Evolutionary conservation across 2,329 filamentous ascomycete genomes (phyloP), one percentile per base, ranked within the genome.

Genomic region (Zymoseptoria passerinii): DNA sequence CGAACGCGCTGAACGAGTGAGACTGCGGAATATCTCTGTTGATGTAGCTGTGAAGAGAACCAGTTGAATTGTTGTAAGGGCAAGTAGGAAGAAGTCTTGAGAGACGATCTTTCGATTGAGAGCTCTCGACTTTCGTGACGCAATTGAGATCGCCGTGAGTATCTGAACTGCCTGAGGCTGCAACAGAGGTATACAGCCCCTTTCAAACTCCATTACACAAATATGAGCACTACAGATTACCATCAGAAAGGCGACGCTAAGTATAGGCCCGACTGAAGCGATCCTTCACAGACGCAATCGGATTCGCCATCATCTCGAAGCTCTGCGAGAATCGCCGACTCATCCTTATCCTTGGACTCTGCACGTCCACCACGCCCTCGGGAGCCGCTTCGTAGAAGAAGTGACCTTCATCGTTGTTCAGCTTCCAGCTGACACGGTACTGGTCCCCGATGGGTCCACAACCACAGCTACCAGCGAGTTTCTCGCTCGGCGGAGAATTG

Each of bases 401-500:
- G 66, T 84, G 81, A 40, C 78, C 77, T 13, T 76, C 76, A 2
- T 72, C 66, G n/a, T 63, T 61, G 27, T 65, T 61, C 28, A 70
- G 29, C 50, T 69, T 69, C 77, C 77, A 79, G 19, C 72, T 72
- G 4, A 76, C 73, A 28, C 70, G 71, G 49, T 81, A 77, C 59
- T 83, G 77, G 13, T 74, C 70, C 0, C 79, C 78, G 16, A 74
- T 72, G 0, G 82, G 82, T 0, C 82, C 83, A 10, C 74, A 78
- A 1, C 81, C 83, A 66, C 82, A 84, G 6, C 76, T 78, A 0
- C 83, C 83, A 0, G 76, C 74, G n/a, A 86, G 64, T 3, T 75
- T 71, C 2, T 76, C 68, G 5, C 75, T 79, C 0, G 80, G 78
- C 0, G 83, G 83, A 27, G 77, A 81, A 67, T 90, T 90, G 55